Evolutionary conservation across 176 grass and related monocot species (phyloP), one percentile per base, ranked within the genome.

Genomic region (Ensete ventricosum): DNA sequence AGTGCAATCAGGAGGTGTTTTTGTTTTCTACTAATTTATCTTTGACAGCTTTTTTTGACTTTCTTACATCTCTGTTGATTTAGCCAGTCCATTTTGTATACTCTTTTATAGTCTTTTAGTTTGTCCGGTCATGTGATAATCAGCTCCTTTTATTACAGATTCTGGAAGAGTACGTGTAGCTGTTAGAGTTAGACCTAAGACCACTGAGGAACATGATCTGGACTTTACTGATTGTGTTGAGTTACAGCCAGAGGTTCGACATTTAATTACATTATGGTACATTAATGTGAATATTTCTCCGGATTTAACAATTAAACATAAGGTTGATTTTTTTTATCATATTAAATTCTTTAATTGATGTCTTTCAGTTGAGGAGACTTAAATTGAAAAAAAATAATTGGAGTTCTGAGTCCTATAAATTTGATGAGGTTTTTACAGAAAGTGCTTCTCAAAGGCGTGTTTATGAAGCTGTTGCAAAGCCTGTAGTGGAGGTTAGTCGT

Each of bases 371-470:
- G 63, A 98, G 93, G 80, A 90, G 87, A 60, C 59, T 98, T 17
- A 98, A 83, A 76, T 75, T 98, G 25, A 93, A 84, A 78, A 90
- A 87, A 78, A 98, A 98, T 55, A 98, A 98, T 71, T 98, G 94
- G 94, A 90, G 73, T 55, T 89, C 73, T 58, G 94, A 98, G 57
- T 81, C 91, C 74, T 98, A 98, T 63, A 92, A 67, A 82, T 98
- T 98, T 26, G 94, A 98, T 62, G 94, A 98, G 63, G 82, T 98
- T 67, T 89, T 98, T 69, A 81, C 77, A 19, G 86, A 98, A 70
- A 84, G 73, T 69, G 82, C 90, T 83, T 98, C 90, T 25, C 94
- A 98, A 75, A 92, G 79, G 79, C 94, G 94, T 57, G 48, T 98
- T 25, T 98, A 98, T 12, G 90, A 98, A 80, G 78, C 80, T 43